Evolutionary conservation across 495 filamentous ascomycete species (phyloP), one percentile per base, ranked within the genome.

Genomic region (Lophiotrema nucula): DNA sequence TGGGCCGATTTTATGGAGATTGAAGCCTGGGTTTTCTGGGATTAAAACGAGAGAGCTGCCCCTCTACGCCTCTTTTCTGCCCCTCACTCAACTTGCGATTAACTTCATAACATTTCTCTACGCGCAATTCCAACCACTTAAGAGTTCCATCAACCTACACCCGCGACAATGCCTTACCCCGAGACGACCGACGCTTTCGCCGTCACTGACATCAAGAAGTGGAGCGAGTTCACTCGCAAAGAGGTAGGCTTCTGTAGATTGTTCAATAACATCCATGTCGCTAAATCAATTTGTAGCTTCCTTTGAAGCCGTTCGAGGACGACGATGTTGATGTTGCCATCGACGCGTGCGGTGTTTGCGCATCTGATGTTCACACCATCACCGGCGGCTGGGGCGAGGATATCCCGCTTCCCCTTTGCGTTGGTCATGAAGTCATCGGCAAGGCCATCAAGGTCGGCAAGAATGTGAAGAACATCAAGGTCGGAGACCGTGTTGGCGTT

Each of bases 401-500:
- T 3, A 67, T 80, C 53, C 81, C 79, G 22, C 80, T 87, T 42
- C 84, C 88, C 27, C 74, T 87, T 42, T 88, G 84, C 60, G 84
- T 89, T 18, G 87, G 88, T 57, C 87, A 90, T 63, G 88, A 91
- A 66, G 76, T 90, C 58, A 75, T 92, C 56, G 88, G 88, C 42
- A 79, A 79, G 38, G 88, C 84, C 25, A 74, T 92, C 60, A 81
- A 81, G 37, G 86, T 90, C 59, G 89, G 89, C 11, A 68, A 79
- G 23, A 82, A 85, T 49, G 84, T 88, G 42, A 85, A 76, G 27
- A 72, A 74, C 26, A 73, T 88, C 69, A 87, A 89, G 65, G 75
- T 83, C 57, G 89, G 89, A 39, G 84, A 90, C 64, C 83, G 88
- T 41, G 89, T 90, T 28, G 89, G 88, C 39, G 85, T 92, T 2